phyloP scores from a whole-genome alignment of 805 yeast species.

The Wickerhamiella shivajii region DNA sequence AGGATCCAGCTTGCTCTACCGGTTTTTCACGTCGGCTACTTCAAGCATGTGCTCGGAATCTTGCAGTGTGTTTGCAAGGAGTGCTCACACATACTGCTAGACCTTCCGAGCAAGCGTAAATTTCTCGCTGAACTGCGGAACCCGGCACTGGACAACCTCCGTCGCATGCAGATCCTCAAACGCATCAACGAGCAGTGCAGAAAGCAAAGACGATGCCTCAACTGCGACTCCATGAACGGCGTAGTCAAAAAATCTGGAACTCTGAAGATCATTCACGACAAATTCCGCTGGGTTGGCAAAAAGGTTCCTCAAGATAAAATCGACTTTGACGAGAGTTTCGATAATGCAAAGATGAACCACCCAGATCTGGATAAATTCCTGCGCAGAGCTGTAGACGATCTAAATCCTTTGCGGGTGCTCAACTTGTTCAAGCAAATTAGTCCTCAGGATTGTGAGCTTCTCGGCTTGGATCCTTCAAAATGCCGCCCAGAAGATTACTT shows the following conservation, averaged over 20 bases:
- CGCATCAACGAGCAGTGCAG: constrained; percentile 82
- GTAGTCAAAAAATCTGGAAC: constrained; percentile 97
- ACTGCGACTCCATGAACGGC: constrained; percentile 84
- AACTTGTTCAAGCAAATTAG: constrained; percentile 73
- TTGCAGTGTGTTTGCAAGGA: constrained; percentile 82
- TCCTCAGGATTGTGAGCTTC: constrained; percentile 79
- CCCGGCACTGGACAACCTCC: constrained; percentile 78
- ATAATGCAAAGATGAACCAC: constrained; percentile 51
- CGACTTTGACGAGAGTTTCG: constrained; percentile 78
- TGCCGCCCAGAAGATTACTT: constrained; percentile 94
- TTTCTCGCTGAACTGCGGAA: constrained; percentile 68
- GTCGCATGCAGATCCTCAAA: constrained; percentile 80
- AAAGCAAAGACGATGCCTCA: constrained; percentile 80
- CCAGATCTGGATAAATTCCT: constrained; percentile 84
- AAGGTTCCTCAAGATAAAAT: constrained; percentile 71
- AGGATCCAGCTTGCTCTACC: constrained; percentile 87
- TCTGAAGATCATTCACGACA: constrained; percentile 85
- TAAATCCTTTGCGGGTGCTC: constrained; percentile 81
- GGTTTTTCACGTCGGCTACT: constrained; percentile 94
- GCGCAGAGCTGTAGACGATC: constrained; percentile 79
- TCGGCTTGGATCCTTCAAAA: constrained; percentile 76
- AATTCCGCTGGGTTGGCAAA: constrained; percentile 91
- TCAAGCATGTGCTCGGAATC: constrained; percentile 77
- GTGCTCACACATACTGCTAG: constrained; percentile 66
- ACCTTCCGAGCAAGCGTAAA: constrained; percentile 52